Evolutionary conservation across 495 filamentous ascomycete species (phyloP), one percentile per base, ranked within the genome.

Genomic region (Penicillium dipodomyicola): DNA sequence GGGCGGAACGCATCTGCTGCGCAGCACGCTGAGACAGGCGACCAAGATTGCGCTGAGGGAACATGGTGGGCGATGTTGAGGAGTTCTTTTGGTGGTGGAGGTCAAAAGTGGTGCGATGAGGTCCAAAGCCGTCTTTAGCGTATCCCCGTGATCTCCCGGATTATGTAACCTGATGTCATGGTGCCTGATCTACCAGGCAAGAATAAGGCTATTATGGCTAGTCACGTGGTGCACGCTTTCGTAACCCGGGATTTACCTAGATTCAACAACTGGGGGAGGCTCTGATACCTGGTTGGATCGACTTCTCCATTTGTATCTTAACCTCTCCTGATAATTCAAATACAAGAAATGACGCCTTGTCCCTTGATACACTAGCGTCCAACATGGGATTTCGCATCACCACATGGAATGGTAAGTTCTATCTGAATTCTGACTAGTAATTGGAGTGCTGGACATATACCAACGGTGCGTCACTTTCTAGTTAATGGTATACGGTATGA

Each of bases 401-500:
- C n/a, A 91, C 89, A 42, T 92, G 91, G 91, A 96, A 96, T 74
- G 88, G 88, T 90, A 71, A 63, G 81, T 62, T 52, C 20, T 23
- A 10, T 56, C 12, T 45, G 49, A 17, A 6, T 52, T 52, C 6
- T 52, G 25, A 17, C 11, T 35, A n/a, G 25, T 15, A 39, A 63
- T 27, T 29, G 20, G 46, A 42, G 7, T 29, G 33, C 4, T 25
- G 10, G 20, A 20, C 41, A 27, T 37, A 25, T 63, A 41, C 60
- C 62, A 32, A 59, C 46, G 52, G 25, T 40, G 50, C 33, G 27
- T n/a, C 4, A 22, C 46, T 27, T 45, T 9, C 14, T 39, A 94
- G 94, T 97, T 30, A 97, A 97, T 72, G 93, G 94, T 62, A 96
- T 98, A 68, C 84, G 90, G 87, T 92, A 72, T 52, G 77, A 65